phyloP scores from a whole-genome alignment of 805 yeast genomes.

The Wickerhamomyces sydowiorum region DNA sequence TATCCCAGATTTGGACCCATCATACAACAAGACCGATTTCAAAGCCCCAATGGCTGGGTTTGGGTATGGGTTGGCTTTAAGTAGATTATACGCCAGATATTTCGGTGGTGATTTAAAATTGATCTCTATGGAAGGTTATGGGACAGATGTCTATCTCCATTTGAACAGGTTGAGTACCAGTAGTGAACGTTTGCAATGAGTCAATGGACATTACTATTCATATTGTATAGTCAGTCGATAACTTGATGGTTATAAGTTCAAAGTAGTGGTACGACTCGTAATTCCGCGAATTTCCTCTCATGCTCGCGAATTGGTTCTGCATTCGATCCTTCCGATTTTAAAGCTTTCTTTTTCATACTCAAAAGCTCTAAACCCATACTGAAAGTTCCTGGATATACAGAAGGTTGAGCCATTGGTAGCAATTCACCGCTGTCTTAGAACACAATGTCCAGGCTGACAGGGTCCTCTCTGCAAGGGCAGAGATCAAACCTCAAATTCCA shows the following conservation, averaged over 20 bases:
- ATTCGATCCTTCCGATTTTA: too few relatives aligned
- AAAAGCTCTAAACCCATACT: too few relatives aligned
- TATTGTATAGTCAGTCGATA: too few relatives aligned
- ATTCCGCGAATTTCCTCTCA: too few relatives aligned
- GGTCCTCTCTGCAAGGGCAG: not conserved
- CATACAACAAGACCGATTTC: constrained; percentile 51
- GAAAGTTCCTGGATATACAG: too few relatives aligned
- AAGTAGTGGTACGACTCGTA: too few relatives aligned
- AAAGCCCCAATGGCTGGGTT: constrained; percentile 93
- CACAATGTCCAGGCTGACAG: not conserved
- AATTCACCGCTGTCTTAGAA: too few relatives aligned
- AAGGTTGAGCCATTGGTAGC: too few relatives aligned
- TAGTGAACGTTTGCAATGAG: not conserved
- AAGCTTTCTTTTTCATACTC: too few relatives aligned
- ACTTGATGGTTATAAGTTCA: too few relatives aligned
- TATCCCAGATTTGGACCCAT: constrained; percentile 46
- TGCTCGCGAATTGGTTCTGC: too few relatives aligned
- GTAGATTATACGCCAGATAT: constrained; percentile 80
- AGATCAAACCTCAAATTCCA: constrained; percentile 2
- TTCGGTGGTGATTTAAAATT: constrained; percentile 87
- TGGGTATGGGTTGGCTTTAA: constrained; percentile 87
- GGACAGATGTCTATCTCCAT: constrained; percentile 88
- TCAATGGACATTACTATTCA: not conserved
- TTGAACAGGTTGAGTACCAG: constrained; percentile 71
- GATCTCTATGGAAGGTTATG: constrained; percentile 91